Evolutionary conservation across 768 basidiomycete species (phyloP), one percentile per base, ranked within the genome.

Genomic region (Lyophyllum atratum): DNA sequence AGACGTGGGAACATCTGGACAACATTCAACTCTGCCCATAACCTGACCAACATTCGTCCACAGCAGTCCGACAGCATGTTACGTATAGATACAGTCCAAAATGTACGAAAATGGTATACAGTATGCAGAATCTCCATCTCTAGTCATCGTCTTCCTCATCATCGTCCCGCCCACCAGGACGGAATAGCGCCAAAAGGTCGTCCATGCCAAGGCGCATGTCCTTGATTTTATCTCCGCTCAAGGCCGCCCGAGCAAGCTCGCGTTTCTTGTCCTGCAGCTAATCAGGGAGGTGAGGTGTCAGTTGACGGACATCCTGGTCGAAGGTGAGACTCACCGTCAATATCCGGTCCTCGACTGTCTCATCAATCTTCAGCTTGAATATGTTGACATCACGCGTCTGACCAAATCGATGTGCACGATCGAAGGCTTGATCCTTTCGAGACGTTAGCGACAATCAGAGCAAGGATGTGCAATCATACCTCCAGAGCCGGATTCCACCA

Each of bases 401-500:
- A 8, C 96, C 95, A 55, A 92, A 86, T 52, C 92, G 87, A 78
- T 95, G 93, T 6, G 90, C 87, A 49, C 93, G 86, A 68, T 95
- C 95, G 65, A 95, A 96, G 0, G 95, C 95, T 74, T 98, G 95
- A 60, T 96, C 93, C 83, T 90, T 66, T 46, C 12, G 40, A 48
- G 43, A 43, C 40, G 44, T 52, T 15, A 42, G 43, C n/a, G 17
- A 40, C 34, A 15, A 25, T 47, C 44, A 24, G 19, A 14, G 43
- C 4, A 26, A 33, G 50, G 15, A 56, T 58, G 7, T 45, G 62
- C 61, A 55, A 64, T 67, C 81, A 59, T 61, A 90, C 89, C 73
- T 92, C 91, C 4, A 92, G 78, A 0, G 90, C 92, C 10, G 92
- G 92, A 69, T 93, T 90, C 93, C 95, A 98, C 95, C 95, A 98